A percentile compares a stretch with the other conserved stretches of the same genome.
These are phyloP conservation scores for Gypsophila paniculata DNA, from an alignment of 179 eudicot species.

Conservation along the genomic window DNA sequence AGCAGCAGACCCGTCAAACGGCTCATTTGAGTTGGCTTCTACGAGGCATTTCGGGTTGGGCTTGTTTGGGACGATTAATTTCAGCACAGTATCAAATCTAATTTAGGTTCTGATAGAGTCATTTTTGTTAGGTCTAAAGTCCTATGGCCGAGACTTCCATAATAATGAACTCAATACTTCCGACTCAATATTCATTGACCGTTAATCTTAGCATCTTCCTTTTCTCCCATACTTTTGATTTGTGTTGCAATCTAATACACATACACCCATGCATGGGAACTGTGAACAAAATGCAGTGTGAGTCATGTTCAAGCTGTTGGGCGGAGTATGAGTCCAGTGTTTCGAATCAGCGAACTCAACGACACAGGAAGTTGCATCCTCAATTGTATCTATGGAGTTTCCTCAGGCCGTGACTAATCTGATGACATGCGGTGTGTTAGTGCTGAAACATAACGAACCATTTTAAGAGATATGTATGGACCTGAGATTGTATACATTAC, in stretches of 20 bases:
- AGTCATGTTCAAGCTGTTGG: conserved; percentile 44
- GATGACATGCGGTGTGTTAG: too few species aligned
- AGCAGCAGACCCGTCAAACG: too few species aligned
- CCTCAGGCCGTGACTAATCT: background rate
- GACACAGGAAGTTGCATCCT: conserved; percentile 35
- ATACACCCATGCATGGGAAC: background rate
- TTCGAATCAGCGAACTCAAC: conserved; percentile 33
- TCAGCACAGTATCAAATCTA: too few species aligned
- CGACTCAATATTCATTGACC: too few species aligned
- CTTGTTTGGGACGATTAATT: too few species aligned
- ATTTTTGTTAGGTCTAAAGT: too few species aligned
- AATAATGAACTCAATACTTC: background rate
- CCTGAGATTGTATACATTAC: background rate
- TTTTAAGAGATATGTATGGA: background rate
- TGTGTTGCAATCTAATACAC: background rate
- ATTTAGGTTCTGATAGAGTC: too few species aligned
- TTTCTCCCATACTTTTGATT: background rate
- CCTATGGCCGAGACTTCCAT: too few species aligned
- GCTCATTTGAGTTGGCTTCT: too few species aligned
- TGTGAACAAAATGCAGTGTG: conserved; percentile 30
- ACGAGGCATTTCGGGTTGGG: too few species aligned
- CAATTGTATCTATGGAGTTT: background rate
- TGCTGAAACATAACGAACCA: too few species aligned
- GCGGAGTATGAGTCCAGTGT: conserved; percentile 35
- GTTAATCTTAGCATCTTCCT: background rate